Evolutionary conservation across 768 basidiomycete genomes (phyloP).

Genomic region (Imleria badia): DNA sequence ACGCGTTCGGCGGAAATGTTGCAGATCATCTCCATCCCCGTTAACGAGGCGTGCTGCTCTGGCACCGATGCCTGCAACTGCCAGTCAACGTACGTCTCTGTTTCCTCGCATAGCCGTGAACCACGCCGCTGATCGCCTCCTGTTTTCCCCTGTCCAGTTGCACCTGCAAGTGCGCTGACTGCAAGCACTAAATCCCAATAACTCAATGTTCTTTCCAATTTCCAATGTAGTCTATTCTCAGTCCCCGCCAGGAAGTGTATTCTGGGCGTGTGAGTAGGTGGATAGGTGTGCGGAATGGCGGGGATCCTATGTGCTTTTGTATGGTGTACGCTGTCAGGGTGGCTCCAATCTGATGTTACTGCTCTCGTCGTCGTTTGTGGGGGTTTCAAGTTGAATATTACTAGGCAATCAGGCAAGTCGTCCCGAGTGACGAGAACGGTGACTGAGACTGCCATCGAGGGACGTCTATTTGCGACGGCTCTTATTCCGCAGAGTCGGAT

Average conservation of each 20-base stretch:
- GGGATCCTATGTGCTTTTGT: background rate
- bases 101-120: background rate
- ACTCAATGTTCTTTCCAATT: too few relatives aligned
- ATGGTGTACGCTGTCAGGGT: background rate
- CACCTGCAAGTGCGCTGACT: slow-evolving; percentile 13
- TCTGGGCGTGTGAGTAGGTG: too few relatives aligned
- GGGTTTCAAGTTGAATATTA: too few relatives aligned
- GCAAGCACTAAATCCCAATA: slow-evolving; percentile 10
- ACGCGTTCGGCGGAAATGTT: background rate
- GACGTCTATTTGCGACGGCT: too few relatives aligned
- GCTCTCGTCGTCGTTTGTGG: too few relatives aligned
- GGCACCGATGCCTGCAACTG: slow-evolving; percentile 4
- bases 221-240: too few relatives aligned
- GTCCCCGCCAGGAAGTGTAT: too few relatives aligned
- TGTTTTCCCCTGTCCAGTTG: background rate
- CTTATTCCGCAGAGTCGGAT: too few relatives aligned
- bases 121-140: background rate
- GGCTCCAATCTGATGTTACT: background rate
- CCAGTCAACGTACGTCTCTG: background rate
- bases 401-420: too few relatives aligned
- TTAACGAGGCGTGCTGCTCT: slow-evolving; percentile 17
- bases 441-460: too few relatives aligned
- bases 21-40: slow-evolving; percentile 8
- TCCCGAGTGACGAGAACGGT: too few relatives aligned
- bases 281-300: too few relatives aligned